phyloP scores from a whole-genome alignment of 129 eudicot species.

The Calendula officinalis region DNA sequence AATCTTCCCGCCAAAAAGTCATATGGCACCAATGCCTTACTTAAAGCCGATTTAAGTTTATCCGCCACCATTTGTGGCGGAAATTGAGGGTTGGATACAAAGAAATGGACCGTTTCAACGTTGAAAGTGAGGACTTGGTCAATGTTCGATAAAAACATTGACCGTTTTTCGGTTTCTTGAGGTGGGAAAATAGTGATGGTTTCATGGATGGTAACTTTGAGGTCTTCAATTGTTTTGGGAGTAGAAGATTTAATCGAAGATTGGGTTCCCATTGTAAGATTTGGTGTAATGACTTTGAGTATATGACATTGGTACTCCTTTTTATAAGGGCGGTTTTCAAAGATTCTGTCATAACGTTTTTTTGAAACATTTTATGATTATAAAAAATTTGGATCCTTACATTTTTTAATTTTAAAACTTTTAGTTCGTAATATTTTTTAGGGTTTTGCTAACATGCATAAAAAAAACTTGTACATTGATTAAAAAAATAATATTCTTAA shows the following conservation, averaged over 20 bases:
- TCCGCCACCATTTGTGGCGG: constrained; percentile 50
- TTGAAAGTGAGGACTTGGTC: constrained; percentile 75
- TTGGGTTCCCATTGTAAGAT: constrained; percentile 58
- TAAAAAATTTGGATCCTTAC: too few relatives aligned
- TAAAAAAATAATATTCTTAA: too few relatives aligned
- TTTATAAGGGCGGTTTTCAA: constrained; percentile 24
- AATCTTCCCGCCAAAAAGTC: constrained; percentile 78
- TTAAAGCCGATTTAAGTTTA: constrained; percentile 44
- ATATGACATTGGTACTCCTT: not conserved
- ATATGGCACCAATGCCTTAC: constrained; percentile 47
- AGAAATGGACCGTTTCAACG: constrained; percentile 77
- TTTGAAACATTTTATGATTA: too few relatives aligned
- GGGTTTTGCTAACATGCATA: too few relatives aligned
- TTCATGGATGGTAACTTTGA: constrained; percentile 56
- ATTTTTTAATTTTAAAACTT: too few relatives aligned
- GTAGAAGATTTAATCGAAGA: constrained; percentile 19
- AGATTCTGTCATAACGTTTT: too few relatives aligned
- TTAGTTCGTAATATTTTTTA: too few relatives aligned
- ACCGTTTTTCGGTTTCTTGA: constrained; percentile 35
- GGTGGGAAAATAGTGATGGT: constrained; percentile 51
- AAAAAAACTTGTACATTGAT: too few relatives aligned
- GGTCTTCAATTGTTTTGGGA: constrained; percentile 50
- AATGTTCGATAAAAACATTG: constrained; percentile 74
- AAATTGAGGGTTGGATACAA: constrained; percentile 44
- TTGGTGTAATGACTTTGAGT: constrained; percentile 8